These are phyloP conservation scores for Biscogniauxia mediterranea DNA, from an alignment of 2,329 filamentous ascomycete species.

Conservation along the genomic window DNA sequence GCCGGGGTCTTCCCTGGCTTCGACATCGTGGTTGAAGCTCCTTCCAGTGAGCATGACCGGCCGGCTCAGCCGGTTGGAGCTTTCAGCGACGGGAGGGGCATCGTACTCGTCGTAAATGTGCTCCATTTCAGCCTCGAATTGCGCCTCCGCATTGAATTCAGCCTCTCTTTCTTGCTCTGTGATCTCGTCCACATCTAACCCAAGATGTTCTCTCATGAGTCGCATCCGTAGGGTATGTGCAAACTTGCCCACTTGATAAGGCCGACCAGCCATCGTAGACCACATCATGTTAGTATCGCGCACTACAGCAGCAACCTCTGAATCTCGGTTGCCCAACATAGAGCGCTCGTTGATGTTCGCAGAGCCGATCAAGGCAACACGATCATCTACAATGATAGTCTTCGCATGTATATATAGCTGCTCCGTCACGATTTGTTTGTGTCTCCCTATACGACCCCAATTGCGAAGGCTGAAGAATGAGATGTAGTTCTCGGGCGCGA, in stretches of 20 bases:
- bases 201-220: conserved; percentile 93
- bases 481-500: conserved; percentile 94
- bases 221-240: conserved; percentile 90
- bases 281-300: conserved; percentile 90
- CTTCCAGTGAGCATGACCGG: conserved; percentile 13
- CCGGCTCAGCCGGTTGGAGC: conserved; percentile 13
- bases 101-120: conserved; percentile 54
- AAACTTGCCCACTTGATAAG: conserved; percentile 88
- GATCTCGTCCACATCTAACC: conserved; percentile 90
- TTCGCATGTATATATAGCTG: conserved; percentile 99
- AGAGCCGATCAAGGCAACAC: conserved; percentile 89
- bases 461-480: conserved; percentile 89
- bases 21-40: conserved; percentile 33
- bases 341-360: conserved; percentile 99
- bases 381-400: conserved; percentile 92
- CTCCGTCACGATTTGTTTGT: conserved; percentile 83
- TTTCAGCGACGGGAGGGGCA: conserved; percentile 19
- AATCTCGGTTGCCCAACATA: conserved; percentile 88
- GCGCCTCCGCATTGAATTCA: conserved; percentile 57
- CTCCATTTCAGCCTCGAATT: conserved; percentile 60
- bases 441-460: conserved; percentile 86
- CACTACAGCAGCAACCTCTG: conserved; percentile 85
- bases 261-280: conserved; percentile 86
- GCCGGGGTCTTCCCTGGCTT: conserved; percentile 15
- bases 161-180: conserved; percentile 73